Evolutionary conservation across 2,329 filamentous ascomycete genomes (phyloP), one percentile per base, ranked within the genome.

Genomic region (Ophiobolus disseminans): DNA sequence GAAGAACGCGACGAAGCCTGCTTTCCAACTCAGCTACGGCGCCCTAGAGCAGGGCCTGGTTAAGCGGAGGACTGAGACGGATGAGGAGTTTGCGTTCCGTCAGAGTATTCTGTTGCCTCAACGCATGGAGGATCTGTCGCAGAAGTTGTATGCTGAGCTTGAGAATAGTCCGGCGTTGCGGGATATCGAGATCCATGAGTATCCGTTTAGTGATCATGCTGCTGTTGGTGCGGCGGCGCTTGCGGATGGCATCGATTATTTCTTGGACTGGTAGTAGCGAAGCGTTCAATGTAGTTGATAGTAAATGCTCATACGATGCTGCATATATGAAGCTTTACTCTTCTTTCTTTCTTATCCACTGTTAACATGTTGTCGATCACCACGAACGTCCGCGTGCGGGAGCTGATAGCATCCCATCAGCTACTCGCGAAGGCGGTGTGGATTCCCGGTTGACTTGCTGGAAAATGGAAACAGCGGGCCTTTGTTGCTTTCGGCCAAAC

Each of bases 161-260:
- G 57, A 62, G 42, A 40, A 50, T 19, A 65, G 59, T 28, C 45
- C 57, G 2, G 48, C 23, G 17, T 40, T 70, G 32, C 60, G 67
- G 37, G 55, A 70, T 55, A 46, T 69, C 5, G 53, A 57, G 34
- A 31, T 69, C 21, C 62, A 60, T 13, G 65, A 63, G 40, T 72
- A 66, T 45, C 63, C 67, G 4, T 66, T 62, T 30, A 72, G 68
- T 30, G 57, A 70, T 19, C 66, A 72, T 46, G 62, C 66, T 5
- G 59, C 64, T 25, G 63, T 72, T 9, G 67, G 60, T 3, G 58
- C 43, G 4, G 61, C 58, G 13, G 65, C 66, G 14, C 50, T 70
- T 16, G 41, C 50, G 10, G 68, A 72, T 52, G 67, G 66, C 5
- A 61, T 70, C 35, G 66, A 70, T 32, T 72, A 70, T 38, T 72